phyloP scores from a whole-genome alignment of 176 grass and related monocot species.

The Triticum turgidum region DNA sequence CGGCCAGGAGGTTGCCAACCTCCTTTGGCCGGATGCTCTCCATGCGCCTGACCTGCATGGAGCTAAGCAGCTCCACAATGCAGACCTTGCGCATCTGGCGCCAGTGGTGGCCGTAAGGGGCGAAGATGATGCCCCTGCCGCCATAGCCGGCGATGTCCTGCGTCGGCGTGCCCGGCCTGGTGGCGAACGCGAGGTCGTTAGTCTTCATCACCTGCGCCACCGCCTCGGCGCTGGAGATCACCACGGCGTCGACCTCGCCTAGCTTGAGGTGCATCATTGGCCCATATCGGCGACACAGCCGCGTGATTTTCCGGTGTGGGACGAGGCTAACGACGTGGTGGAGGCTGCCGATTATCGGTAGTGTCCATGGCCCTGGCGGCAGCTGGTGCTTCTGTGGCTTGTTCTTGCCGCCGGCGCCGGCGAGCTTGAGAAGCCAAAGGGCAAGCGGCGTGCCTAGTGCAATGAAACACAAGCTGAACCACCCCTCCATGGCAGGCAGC shows the following conservation, averaged over 20 bases:
- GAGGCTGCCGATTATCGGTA: slow-evolving; percentile 16
- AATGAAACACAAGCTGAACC: background rate
- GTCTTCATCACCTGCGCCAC: slow-evolving; percentile 9
- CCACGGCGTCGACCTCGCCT: slow-evolving; percentile 4
- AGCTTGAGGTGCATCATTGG: slow-evolving; percentile 9
- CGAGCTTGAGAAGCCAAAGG: background rate
- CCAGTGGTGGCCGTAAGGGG: background rate
- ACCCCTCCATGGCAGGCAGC: background rate
- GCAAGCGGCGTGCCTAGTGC: background rate
- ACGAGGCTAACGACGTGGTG: slow-evolving; percentile 1
- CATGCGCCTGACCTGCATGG: slow-evolving; percentile 14
- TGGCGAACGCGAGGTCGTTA: background rate
- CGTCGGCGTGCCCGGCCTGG: background rate
- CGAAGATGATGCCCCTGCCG: background rate
- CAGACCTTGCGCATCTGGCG: background rate
- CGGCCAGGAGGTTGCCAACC: background rate
- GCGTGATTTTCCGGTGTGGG: background rate
- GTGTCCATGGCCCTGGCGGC: slow-evolving; percentile 21
- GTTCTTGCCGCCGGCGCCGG: background rate
- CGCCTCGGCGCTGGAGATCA: slow-evolving; percentile 6
- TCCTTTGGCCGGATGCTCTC: background rate
- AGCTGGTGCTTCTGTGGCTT: background rate
- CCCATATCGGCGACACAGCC: slow-evolving; percentile 11
- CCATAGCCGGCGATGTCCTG: background rate
- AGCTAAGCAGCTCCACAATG: background rate